Conservation (phyloP, 495 filamentous ascomycete genomes). For the Achaetomiella virescens region DNA sequence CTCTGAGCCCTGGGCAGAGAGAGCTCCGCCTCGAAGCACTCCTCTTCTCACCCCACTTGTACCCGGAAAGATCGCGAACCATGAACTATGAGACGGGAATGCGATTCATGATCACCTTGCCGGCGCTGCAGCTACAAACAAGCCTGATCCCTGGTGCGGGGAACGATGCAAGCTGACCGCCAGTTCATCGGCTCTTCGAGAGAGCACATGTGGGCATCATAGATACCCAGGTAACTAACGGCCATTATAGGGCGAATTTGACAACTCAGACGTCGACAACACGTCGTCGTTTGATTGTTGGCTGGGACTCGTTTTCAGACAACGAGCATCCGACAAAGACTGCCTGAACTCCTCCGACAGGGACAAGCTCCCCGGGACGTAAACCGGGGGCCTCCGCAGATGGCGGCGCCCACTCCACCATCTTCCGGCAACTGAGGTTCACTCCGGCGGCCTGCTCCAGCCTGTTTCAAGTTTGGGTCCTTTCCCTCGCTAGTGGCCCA, state of each 20-base stretch:
- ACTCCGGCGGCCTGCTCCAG: not conserved
- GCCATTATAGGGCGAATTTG: not conserved
- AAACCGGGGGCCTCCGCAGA: constrained; percentile 7
- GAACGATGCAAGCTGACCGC: constrained; percentile 31
- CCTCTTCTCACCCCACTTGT: no score
- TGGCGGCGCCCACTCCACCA: not conserved
- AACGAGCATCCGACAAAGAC: constrained; percentile 20
- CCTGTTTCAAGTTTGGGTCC: not conserved
- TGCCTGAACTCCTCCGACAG: constrained; percentile 16
- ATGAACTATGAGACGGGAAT: constrained; percentile 9
- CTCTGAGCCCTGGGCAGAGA: no score
- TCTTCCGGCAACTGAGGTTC: constrained; percentile 1
- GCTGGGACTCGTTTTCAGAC: constrained; percentile 21
- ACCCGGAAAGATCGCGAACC: constrained; percentile 5
- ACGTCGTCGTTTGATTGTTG: constrained; percentile 22
- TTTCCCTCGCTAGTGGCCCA: constrained; percentile 11
- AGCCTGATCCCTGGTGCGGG: constrained; percentile 27
- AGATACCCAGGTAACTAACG: not conserved
- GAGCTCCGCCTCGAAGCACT: no score
- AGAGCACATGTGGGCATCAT: not conserved
- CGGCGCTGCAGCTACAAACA: constrained; percentile 17
- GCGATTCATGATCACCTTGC: constrained; percentile 30
- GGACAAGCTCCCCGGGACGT: constrained; percentile 24
- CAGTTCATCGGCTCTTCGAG: constrained; percentile 22
- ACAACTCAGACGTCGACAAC: constrained; percentile 7